Evolutionary conservation across 2,329 filamentous ascomycete species (phyloP).

Genomic region (Penicillium sp.): DNA sequence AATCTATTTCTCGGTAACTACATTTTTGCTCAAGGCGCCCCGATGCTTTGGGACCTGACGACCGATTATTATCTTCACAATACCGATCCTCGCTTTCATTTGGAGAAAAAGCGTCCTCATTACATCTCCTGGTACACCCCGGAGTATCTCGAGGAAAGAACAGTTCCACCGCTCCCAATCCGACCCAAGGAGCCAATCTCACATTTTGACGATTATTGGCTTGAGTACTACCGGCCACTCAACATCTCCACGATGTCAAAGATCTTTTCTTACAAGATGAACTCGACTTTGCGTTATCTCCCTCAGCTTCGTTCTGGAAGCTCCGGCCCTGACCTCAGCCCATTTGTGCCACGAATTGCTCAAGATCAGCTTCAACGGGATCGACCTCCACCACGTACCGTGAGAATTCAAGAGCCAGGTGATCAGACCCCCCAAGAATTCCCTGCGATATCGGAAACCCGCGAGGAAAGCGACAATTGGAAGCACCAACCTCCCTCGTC

Average conservation of each 20-base stretch:
- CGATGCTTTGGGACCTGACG: slow-evolving; percentile 92
- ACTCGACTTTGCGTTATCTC: slow-evolving; percentile 78
- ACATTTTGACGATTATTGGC: slow-evolving; percentile 90
- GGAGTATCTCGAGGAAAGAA: slow-evolving; percentile 59
- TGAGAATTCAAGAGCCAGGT: slow-evolving; percentile 60
- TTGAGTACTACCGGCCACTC: slow-evolving; percentile 89
- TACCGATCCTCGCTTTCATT: slow-evolving; percentile 69
- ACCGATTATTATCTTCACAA: slow-evolving; percentile 98
- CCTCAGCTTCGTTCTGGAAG: slow-evolving; percentile 61
- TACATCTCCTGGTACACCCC: slow-evolving; percentile 91
- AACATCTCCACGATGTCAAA: slow-evolving; percentile 85
- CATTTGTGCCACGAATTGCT: slow-evolving; percentile 70
- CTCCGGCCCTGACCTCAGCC: slow-evolving; percentile 72
- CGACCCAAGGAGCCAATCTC: slow-evolving; percentile 29
- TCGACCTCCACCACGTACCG: slow-evolving; percentile 49
- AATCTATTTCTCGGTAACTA: slow-evolving; percentile 97
- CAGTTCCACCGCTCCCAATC: slow-evolving; percentile 46
- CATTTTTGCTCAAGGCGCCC: slow-evolving; percentile 76
- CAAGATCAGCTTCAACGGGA: slow-evolving; percentile 53
- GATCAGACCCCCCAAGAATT: slow-evolving; percentile 40
- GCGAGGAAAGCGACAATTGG: slow-evolving; percentile 24
- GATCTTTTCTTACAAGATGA: slow-evolving; percentile 88
- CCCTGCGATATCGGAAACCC: slow-evolving; percentile 27
- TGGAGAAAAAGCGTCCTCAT: slow-evolving; percentile 55
- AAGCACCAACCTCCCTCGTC: slow-evolving; percentile 29